Percentiles rank a stretch among this genome's conserved stretches.
Conservation (phyloP, 306 rosid species). For the Sphenostylis stenocarpa region DNA sequence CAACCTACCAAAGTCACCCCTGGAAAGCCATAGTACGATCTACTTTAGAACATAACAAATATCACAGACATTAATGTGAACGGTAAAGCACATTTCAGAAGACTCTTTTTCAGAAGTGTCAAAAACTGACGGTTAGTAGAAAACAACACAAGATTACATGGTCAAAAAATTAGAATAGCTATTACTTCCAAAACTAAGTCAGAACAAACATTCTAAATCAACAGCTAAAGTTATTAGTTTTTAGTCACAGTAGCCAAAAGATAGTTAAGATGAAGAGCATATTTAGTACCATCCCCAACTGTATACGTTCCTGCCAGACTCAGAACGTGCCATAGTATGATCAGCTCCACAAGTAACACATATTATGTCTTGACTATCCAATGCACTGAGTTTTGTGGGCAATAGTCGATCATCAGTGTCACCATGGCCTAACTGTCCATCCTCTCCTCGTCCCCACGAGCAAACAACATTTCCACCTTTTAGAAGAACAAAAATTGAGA, state of each 20-base stretch:
- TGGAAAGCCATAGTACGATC: conserved; percentile 43
- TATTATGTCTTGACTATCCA: conserved; percentile 69
- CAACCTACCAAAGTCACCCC: conserved; percentile 99
- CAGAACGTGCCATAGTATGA: conserved; percentile 75
- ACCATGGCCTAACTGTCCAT: conserved; percentile 95
- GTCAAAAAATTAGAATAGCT: background rate
- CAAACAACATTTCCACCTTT: conserved; percentile 88
- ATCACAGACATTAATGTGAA: background rate
- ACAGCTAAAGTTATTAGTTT: background rate
- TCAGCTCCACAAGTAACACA: conserved; percentile 95
- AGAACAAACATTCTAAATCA: conserved; percentile 24
- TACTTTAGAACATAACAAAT: background rate
- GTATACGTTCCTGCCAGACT: conserved; percentile 51
- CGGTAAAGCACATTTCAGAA: conserved; percentile 5
- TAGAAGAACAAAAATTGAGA: conserved; percentile 14
- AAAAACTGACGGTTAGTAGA: background rate
- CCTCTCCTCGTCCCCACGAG: conserved; percentile 99
- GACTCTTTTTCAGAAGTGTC: background rate
- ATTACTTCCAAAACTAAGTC: background rate
- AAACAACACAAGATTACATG: background rate
- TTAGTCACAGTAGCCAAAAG: background rate
- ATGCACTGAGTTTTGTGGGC: conserved; percentile 71
- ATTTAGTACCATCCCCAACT: conserved; percentile 99
- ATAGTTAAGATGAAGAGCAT: conserved; percentile 33
- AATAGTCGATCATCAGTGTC: conserved; percentile 74